phyloP scores from a whole-genome alignment of 1,284 basidiomycete species.

The Prillingera fragicola region DNA sequence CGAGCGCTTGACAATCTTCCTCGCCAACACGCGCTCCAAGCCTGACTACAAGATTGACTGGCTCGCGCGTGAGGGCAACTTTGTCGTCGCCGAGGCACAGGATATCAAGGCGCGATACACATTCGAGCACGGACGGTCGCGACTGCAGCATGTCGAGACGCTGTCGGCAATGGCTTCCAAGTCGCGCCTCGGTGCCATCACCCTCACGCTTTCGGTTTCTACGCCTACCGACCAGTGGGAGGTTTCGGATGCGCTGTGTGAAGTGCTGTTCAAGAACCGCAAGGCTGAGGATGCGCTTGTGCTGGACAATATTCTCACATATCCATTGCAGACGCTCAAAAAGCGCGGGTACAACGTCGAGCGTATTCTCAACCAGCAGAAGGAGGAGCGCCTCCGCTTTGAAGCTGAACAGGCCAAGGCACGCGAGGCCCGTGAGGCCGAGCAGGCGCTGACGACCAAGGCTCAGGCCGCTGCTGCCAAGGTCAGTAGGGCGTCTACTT shows the following conservation, averaged over 20 bases:
- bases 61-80: slow-evolving; percentile 66
- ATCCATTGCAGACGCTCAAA: slow-evolving; percentile 74
- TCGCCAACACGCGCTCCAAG: slow-evolving; percentile 78
- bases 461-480: neutral
- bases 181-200: slow-evolving; percentile 55
- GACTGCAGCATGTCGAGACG: slow-evolving; percentile 47
- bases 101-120: slow-evolving; percentile 38
- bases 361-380: slow-evolving; percentile 79
- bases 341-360: slow-evolving; percentile 67
- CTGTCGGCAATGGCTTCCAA: slow-evolving; percentile 64
- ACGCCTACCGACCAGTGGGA: slow-evolving; percentile 86
- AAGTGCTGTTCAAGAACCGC: slow-evolving; percentile 64
- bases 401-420: slow-evolving; percentile 44
- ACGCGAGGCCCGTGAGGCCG: slow-evolving; percentile 33
- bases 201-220: slow-evolving; percentile 68
- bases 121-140: slow-evolving; percentile 25
- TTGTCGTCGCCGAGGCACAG: slow-evolving; percentile 55
- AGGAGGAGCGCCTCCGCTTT: slow-evolving; percentile 62
- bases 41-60: slow-evolving; percentile 58
- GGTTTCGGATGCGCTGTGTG: slow-evolving; percentile 54
- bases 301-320: slow-evolving; percentile 71
- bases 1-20: slow-evolving; percentile 85
- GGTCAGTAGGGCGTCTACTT: neutral
- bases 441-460: neutral
- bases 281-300: slow-evolving; percentile 77